These are phyloP conservation scores for Lichtheimia hyalospora DNA, from an alignment of 371 early-diverging fungal species.

Conservation along the genomic window DNA sequence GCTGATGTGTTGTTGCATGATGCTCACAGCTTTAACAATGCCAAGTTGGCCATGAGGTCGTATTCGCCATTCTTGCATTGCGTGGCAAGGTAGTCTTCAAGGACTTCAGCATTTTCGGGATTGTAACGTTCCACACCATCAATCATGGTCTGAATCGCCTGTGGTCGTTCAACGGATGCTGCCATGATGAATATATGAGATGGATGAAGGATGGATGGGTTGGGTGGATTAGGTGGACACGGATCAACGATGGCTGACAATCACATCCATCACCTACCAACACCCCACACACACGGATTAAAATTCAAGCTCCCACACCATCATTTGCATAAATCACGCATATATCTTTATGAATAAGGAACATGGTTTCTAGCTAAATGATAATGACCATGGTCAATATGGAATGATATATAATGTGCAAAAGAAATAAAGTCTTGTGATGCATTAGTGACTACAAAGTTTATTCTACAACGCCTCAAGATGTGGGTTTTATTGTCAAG, in stretches of 20 bases:
- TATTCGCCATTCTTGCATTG: slow-evolving; percentile 80
- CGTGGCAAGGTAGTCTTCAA: slow-evolving; percentile 79
- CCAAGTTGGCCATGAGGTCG: slow-evolving; percentile 89
- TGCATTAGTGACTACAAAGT: too few species aligned
- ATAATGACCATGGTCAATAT: too few species aligned
- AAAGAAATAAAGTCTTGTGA: too few species aligned
- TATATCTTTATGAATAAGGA: too few species aligned
- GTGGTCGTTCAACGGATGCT: slow-evolving; percentile 57
- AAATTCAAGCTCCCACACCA: too few species aligned
- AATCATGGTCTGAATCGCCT: slow-evolving; percentile 73
- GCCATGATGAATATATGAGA: slow-evolving; percentile 11
- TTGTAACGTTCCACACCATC: slow-evolving; percentile 88
- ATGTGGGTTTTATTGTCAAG: too few species aligned
- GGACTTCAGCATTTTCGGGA: slow-evolving; percentile 77
- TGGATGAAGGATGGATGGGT: slow-evolving; percentile 4
- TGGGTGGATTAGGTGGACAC: not conserved
- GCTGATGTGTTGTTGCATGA: not conserved
- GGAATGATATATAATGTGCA: too few species aligned
- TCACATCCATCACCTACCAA: too few species aligned
- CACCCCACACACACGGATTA: too few species aligned
- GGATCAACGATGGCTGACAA: not conserved
- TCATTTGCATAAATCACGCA: too few species aligned
- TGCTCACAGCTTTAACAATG: slow-evolving; percentile 83
- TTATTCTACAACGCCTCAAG: too few species aligned
- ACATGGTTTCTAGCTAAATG: too few species aligned